These are phyloP conservation scores for Chionographis japonica DNA, from an alignment of 106 monocot genomes.

Conservation along the genomic window DNA sequence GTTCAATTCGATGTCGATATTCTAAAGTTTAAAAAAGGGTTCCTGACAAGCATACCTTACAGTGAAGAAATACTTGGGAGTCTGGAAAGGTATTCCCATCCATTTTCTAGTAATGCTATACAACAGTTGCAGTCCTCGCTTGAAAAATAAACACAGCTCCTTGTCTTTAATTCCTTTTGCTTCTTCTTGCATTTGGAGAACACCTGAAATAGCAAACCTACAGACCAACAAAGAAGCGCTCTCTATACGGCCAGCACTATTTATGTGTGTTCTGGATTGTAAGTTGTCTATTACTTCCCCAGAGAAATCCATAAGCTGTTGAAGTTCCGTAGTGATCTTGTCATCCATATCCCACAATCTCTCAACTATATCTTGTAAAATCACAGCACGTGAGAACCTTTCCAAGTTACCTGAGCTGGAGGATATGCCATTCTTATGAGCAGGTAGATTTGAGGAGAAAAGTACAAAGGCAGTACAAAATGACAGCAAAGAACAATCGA, in stretches of 20 bases:
- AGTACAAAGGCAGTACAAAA: slow-evolving; percentile 58
- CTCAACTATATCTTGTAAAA: slow-evolving; percentile 49
- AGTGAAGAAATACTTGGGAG: slow-evolving; percentile 71
- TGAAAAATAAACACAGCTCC: slow-evolving; percentile 11
- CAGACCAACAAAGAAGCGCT: slow-evolving; percentile 24
- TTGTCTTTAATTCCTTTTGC: slow-evolving; percentile 24
- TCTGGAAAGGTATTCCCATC: slow-evolving; percentile 47
- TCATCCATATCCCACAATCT: slow-evolving; percentile 46
- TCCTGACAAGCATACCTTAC: slow-evolving; percentile 37
- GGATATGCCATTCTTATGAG: slow-evolving; percentile 5
- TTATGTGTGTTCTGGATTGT: slow-evolving; percentile 25
- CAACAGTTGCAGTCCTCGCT: slow-evolving; percentile 39
- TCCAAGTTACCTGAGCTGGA: neutral
- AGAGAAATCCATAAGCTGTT: slow-evolving; percentile 20
- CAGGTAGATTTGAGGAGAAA: slow-evolving; percentile 20
- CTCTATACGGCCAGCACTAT: slow-evolving; percentile 17
- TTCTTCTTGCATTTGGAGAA: slow-evolving; percentile 32
- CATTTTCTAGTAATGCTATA: slow-evolving; percentile 38
- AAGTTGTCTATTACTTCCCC: slow-evolving; percentile 10
- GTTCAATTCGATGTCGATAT: too few species aligned
- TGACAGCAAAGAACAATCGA: slow-evolving; percentile 74
- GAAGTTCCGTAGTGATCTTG: slow-evolving; percentile 21
- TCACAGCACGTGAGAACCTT: slow-evolving; percentile 2
- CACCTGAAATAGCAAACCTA: slow-evolving; percentile 32
- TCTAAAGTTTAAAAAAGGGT: too few species aligned